Evolutionary conservation across 352 stramenopile genomes (phyloP).

Genomic region (Pythium dissotocum): DNA sequence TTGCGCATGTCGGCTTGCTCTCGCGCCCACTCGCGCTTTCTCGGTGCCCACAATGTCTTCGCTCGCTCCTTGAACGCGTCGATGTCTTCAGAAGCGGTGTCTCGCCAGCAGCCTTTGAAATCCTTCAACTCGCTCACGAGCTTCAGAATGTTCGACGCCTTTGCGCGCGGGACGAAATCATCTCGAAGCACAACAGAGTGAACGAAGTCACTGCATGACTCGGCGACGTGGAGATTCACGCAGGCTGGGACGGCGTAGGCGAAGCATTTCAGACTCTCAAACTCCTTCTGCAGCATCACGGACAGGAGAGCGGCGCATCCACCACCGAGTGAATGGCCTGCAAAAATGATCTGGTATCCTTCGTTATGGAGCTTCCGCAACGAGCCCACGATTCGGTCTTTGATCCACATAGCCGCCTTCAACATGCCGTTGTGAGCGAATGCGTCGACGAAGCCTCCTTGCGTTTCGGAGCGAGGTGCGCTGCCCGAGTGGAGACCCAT

Average conservation of each 20-base stretch:
- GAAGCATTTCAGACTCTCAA: constrained; percentile 79
- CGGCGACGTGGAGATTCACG: constrained; percentile 78
- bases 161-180: constrained; percentile 83
- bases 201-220: constrained; percentile 76
- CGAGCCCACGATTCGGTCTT: constrained; percentile 76
- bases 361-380: constrained; percentile 70
- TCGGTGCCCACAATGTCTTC: constrained; percentile 79
- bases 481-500: constrained; percentile 50
- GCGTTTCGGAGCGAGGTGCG: constrained; percentile 40
- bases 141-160: constrained; percentile 82
- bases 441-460: constrained; percentile 77
- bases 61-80: constrained; percentile 81
- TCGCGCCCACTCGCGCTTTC: constrained; percentile 80
- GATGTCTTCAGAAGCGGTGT: constrained; percentile 78
- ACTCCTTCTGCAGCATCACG: constrained; percentile 87
- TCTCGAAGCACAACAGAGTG: constrained; percentile 85
- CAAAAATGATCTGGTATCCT: constrained; percentile 83
- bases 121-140: constrained; percentile 73
- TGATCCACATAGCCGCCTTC: constrained; percentile 88
- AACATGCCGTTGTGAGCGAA: constrained; percentile 89
- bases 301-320: constrained; percentile 75
- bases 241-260: constrained; percentile 86
- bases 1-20: constrained; percentile 56
- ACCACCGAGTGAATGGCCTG: constrained; percentile 78
- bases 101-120: constrained; percentile 81